Percentiles rank a stretch among this genome's conserved stretches.
phyloP scores from a whole-genome alignment of 2,329 filamentous ascomycete genomes.

The Pseudogymnoascus pannorum region DNA sequence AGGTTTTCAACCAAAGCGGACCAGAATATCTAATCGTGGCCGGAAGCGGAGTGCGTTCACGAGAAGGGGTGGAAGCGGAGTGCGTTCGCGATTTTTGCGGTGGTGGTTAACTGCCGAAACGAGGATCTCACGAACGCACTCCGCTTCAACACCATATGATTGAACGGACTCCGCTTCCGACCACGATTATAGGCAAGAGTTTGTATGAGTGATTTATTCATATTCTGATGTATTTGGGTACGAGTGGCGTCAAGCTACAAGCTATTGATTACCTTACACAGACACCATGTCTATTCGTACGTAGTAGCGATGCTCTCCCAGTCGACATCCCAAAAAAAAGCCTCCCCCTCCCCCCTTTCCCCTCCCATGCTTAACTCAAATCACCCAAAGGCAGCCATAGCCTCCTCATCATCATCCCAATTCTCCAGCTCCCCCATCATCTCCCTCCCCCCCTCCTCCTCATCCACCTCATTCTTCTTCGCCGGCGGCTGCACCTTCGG shows the following conservation, averaged over 20 bases:
- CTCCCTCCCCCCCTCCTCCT: neutral
- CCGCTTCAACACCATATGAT: neutral
- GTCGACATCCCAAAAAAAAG: no score
- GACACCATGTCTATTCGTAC: neutral
- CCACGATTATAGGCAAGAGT: conserved; percentile 8
- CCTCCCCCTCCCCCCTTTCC: neutral
- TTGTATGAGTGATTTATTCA: neutral
- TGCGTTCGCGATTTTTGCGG: no score
- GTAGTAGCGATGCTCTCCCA: neutral
- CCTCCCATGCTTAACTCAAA: neutral
- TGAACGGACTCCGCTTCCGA: conserved; percentile 16
- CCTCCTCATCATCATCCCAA: conserved; percentile 8
- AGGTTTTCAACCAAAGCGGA: no score
- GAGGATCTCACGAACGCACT: neutral
- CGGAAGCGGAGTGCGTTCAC: no score
- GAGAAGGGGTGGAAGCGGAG: no score
- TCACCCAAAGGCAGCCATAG: neutral
- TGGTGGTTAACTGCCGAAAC: no score
- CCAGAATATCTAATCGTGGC: no score
- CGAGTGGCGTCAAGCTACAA: neutral
- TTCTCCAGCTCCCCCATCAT: neutral
- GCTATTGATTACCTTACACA: neutral
- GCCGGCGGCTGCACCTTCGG: conserved; percentile 20
- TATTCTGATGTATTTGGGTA: neutral
- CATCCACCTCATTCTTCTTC: neutral